These are phyloP conservation scores for Sporothrix sp. DNA, from an alignment of 2,329 filamentous ascomycete species.

Conservation along the genomic window DNA sequence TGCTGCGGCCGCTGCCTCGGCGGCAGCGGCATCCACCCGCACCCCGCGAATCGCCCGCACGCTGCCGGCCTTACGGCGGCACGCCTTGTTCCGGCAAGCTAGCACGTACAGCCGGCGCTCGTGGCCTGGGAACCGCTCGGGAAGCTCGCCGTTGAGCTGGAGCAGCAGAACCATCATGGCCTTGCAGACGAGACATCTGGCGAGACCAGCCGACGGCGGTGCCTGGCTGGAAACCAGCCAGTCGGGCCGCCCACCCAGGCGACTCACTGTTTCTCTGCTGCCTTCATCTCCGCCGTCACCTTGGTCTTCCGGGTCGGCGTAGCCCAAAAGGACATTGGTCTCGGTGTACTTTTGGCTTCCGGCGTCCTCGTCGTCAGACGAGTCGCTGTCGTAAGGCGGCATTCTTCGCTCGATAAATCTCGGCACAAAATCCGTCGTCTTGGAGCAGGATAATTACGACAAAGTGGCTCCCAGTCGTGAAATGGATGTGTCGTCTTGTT, in stretches of 20 bases:
- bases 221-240: slow-evolving; percentile 67
- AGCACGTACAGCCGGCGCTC: slow-evolving; percentile 84
- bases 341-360: slow-evolving; percentile 49
- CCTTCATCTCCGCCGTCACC: background rate
- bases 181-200: slow-evolving; percentile 81
- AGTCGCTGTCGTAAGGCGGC: slow-evolving; percentile 80
- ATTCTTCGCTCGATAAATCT: slow-evolving; percentile 33
- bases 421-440: too few relatives aligned
- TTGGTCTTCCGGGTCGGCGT: slow-evolving; percentile 49
- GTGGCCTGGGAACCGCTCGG: slow-evolving; percentile 75
- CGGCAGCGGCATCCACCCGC: slow-evolving; percentile 33
- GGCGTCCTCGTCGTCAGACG: slow-evolving; percentile 58
- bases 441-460: too few relatives aligned
- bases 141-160: slow-evolving; percentile 84
- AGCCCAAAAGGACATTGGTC: slow-evolving; percentile 85
- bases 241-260: slow-evolving; percentile 74
- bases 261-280: slow-evolving; percentile 64
- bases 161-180: slow-evolving; percentile 74
- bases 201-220: slow-evolving; percentile 65
- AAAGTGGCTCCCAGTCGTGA: too few relatives aligned
- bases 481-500: too few relatives aligned
- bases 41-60: slow-evolving; percentile 66
- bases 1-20: slow-evolving; percentile 17
- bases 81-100: slow-evolving; percentile 66
- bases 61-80: slow-evolving; percentile 73